phyloP scores from a whole-genome alignment of 768 basidiomycete genomes.

The Lactarius vividus region DNA sequence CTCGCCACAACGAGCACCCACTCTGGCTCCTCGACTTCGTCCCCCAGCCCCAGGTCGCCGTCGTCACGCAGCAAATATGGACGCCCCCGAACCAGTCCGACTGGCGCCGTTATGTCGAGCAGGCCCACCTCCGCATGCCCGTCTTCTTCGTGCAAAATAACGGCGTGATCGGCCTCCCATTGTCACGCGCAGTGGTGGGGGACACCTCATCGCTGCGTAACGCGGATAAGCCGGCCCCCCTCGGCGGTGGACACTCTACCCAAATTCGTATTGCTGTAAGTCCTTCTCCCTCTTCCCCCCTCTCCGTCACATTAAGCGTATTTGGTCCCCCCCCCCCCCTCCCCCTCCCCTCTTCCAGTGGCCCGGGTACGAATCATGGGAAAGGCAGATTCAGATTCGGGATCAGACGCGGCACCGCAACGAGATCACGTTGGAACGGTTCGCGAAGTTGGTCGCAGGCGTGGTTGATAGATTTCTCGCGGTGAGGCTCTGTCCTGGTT shows the following conservation, averaged over 20 bases:
- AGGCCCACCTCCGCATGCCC: constrained; percentile 20
- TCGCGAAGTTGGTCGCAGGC: constrained; percentile 20
- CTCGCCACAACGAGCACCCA: background rate
- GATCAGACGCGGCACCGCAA: constrained; percentile 25
- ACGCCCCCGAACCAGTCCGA: constrained; percentile 23
- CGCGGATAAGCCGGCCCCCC: constrained; percentile 5
- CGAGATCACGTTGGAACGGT: constrained; percentile 23
- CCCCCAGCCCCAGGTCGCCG: background rate
- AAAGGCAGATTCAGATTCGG: constrained; percentile 24
- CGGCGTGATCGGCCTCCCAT: constrained; percentile 15
- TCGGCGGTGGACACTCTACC: constrained; percentile 23
- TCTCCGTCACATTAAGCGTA: background rate
- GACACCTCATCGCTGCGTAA: constrained; percentile 8
- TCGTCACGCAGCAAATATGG: constrained; percentile 22
- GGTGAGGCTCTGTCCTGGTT: background rate
- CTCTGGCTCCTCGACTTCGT: constrained; percentile 22
- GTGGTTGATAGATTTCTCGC: constrained; percentile 24
- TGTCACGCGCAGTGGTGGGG: constrained; percentile 1
- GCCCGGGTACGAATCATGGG: constrained; percentile 23
- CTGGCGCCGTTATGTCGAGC: constrained; percentile 26
- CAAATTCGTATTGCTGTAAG: constrained; percentile 22
- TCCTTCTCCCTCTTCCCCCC: background rate
- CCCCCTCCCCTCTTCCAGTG: constrained; percentile 4
- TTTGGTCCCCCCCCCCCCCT: background rate
- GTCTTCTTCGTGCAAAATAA: constrained; percentile 21